phyloP scores from a whole-genome alignment of 208 protist species.

The Acanthamoeba lenticulata region DNA sequence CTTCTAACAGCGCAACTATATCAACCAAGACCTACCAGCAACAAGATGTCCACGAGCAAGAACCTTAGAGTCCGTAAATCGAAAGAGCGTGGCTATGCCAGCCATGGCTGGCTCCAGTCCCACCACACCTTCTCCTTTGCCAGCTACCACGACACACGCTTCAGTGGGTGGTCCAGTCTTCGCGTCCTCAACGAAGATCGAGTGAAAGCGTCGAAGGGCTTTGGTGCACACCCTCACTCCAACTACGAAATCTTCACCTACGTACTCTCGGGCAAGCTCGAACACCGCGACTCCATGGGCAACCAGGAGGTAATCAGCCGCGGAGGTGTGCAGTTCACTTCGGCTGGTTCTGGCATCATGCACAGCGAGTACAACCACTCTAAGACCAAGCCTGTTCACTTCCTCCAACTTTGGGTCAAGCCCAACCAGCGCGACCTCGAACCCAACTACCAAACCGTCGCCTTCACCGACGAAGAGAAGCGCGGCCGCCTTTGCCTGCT shows the following conservation, averaged over 20 bases:
- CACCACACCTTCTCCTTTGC: conserved; percentile 75
- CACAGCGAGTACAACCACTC: conserved; percentile 71
- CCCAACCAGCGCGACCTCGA: conserved; percentile 9
- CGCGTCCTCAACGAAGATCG: conserved; percentile 78
- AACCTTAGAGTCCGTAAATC: conserved; percentile 8
- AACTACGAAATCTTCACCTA: conserved; percentile 81
- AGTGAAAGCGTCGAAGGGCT: conserved; percentile 71
- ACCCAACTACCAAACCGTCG: conserved; percentile 59
- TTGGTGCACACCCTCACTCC: conserved; percentile 74
- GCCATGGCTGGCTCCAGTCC: conserved; percentile 75
- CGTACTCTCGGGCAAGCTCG: conserved; percentile 68
- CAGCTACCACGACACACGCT: conserved; percentile 67
- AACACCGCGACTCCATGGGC: conserved; percentile 75
- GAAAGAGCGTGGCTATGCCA: conserved; percentile 53
- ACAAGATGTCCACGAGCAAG: neutral
- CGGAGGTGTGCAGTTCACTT: conserved; percentile 77
- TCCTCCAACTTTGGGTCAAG: conserved; percentile 77
- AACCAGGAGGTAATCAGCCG: conserved; percentile 69
- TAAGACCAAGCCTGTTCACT: conserved; percentile 26
- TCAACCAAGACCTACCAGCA: neutral
- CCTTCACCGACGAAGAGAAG: conserved; percentile 63
- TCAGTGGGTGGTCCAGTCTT: conserved; percentile 55
- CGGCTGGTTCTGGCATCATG: conserved; percentile 69
- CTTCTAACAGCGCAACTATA: neutral
- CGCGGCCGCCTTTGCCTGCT: conserved; percentile 46